These are phyloP conservation scores for Penicillium robsamsonii DNA, from an alignment of 495 filamentous ascomycete species.

Conservation along the genomic window DNA sequence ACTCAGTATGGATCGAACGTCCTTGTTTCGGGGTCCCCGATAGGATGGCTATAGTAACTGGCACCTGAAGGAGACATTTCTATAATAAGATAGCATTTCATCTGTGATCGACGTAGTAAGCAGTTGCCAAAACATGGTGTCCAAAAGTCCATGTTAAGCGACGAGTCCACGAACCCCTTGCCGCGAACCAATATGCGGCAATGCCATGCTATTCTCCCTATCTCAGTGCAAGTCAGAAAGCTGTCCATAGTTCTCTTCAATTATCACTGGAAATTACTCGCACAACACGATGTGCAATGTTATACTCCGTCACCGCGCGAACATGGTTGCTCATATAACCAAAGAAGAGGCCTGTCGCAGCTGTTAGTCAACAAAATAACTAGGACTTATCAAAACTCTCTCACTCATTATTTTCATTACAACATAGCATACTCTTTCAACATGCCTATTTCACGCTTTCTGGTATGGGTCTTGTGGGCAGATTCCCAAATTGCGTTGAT, in stretches of 20 bases:
- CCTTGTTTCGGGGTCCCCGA: no score
- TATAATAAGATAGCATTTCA: no score
- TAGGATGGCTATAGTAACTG: no score
- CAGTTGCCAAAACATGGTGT: no score
- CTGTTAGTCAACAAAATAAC: neutral
- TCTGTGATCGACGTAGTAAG: no score
- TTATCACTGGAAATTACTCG: neutral
- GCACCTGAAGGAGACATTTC: no score
- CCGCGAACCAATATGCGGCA: neutral
- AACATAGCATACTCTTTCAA: slow-evolving; percentile 37
- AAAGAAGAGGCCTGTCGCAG: slow-evolving; percentile 11
- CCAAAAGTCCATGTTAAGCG: no score
- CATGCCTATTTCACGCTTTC: slow-evolving; percentile 32
- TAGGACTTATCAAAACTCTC: neutral
- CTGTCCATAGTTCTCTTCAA: neutral
- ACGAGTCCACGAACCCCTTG: neutral
- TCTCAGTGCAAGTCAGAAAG: neutral
- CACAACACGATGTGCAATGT: slow-evolving; percentile 16
- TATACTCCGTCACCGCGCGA: slow-evolving; percentile 14
- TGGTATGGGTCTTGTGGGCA: slow-evolving; percentile 30
- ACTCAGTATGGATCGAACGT: no score
- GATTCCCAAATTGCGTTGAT: slow-evolving; percentile 30
- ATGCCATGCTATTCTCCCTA: neutral
- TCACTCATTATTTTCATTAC: slow-evolving; percentile 36
- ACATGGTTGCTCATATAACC: slow-evolving; percentile 8